These are phyloP conservation scores for Circinella umbellata DNA, from an alignment of 371 early-diverging fungal species.

Conservation along the genomic window DNA sequence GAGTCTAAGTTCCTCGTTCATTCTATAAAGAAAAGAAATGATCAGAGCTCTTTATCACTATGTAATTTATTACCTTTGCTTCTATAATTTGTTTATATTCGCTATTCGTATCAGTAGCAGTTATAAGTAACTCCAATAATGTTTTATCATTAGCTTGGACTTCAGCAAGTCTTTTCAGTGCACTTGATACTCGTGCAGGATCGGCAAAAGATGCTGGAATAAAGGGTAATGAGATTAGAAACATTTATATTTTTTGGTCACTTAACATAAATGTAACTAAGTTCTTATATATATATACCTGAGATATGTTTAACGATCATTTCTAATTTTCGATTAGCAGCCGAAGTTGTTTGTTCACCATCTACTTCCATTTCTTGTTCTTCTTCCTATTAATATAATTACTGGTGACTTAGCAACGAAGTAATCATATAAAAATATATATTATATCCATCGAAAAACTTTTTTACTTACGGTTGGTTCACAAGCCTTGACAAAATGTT, in stretches of 20 bases:
- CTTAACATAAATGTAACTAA: background rate
- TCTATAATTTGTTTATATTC: constrained; percentile 33
- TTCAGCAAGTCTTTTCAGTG: constrained; percentile 30
- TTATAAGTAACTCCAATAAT: constrained; percentile 28
- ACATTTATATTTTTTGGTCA: background rate
- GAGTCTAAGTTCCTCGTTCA: too few relatives aligned
- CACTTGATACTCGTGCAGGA: constrained; percentile 34
- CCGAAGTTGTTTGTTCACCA: background rate
- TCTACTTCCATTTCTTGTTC: constrained; percentile 28
- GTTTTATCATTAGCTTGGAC: constrained; percentile 20
- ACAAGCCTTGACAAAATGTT: constrained; percentile 2
- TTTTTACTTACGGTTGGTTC: background rate
- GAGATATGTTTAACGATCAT: constrained; percentile 51
- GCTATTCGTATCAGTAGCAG: constrained; percentile 22
- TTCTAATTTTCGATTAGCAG: constrained; percentile 25
- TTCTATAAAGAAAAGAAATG: too few relatives aligned
- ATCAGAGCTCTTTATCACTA: too few relatives aligned
- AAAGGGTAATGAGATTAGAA: too few relatives aligned
- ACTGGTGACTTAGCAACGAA: background rate
- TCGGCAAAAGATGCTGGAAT: constrained; percentile 65
- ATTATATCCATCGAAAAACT: background rate
- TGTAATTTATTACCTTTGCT: constrained; percentile 29
- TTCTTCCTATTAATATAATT: constrained; percentile 15
- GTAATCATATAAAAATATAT: background rate
- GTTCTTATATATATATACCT: constrained; percentile 21